Evolutionary conservation across 768 basidiomycete species (phyloP).

Genomic region (Plicaturopsis crispa): DNA sequence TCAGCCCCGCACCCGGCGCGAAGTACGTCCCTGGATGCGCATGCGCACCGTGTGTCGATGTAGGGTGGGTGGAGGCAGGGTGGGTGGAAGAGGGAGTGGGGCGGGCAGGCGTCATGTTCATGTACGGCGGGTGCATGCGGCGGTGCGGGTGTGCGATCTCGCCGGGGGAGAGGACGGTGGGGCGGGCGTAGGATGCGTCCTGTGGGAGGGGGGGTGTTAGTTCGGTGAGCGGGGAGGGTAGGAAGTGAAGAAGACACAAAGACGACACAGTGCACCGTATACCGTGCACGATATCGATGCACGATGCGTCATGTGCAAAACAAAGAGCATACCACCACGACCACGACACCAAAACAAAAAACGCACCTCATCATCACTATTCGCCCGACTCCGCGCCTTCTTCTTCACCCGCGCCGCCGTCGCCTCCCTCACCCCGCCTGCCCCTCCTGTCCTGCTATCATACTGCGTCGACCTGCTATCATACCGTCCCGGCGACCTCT

Average conservation of each 20-base stretch:
- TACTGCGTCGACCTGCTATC: too few species aligned
- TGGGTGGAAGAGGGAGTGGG: too few species aligned
- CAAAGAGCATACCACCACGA: constrained; percentile 3
- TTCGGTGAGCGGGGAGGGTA: constrained; percentile 33
- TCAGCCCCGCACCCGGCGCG: too few species aligned
- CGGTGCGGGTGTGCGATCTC: constrained; percentile 7
- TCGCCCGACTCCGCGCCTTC: constrained; percentile 73
- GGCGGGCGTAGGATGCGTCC: constrained; percentile 30
- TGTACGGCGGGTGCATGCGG: too few species aligned
- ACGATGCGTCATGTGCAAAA: constrained; percentile 7
- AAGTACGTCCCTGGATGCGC: too few species aligned
- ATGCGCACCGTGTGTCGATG: too few species aligned
- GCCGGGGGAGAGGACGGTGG: constrained; percentile 22
- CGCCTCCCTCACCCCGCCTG: constrained; percentile 9
- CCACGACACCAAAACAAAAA: constrained; percentile 8
- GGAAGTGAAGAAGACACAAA: too few species aligned
- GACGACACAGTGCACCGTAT: too few species aligned
- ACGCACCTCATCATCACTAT: constrained; percentile 79
- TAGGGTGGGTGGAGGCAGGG: too few species aligned
- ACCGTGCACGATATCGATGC: too few species aligned
- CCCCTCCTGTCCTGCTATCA: constrained; percentile 6
- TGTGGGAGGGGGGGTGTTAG: constrained; percentile 17
- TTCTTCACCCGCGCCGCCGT: constrained; percentile 46
- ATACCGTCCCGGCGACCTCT: too few species aligned
- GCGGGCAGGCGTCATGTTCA: too few species aligned